Evolutionary conservation across 2,329 filamentous ascomycete genomes (phyloP), one percentile per base, ranked within the genome.

Genomic region (Zymoseptoria pseudotritici): DNA sequence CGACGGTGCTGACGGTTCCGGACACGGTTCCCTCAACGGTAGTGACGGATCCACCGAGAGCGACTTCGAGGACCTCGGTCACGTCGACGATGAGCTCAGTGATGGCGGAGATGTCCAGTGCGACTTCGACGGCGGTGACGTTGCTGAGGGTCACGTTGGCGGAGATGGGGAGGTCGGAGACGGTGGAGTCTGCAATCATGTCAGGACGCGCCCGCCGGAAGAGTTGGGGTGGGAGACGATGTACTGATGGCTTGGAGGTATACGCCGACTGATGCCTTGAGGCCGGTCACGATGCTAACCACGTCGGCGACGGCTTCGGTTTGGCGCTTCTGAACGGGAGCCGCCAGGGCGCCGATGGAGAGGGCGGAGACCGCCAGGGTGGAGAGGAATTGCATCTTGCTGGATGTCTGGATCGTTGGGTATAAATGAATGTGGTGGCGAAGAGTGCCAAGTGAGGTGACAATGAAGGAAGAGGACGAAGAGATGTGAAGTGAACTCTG

Each of bases 351-450:
- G 50, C 57, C 58, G 50, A 56, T 51, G 56, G 62, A 56, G 42
- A 66, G 55, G 57, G 62, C 64, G 59, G 60, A 57, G 49, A 63
- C 49, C 42, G 64, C 61, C 54, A 66, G 52, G 58, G 62, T 56
- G 50, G 61, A 61, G 58, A 61, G n/a, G 52, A 53, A 53, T 60
- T 62, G 62, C 64, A 66, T 66, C 49, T 66, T 55, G 59, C 52
- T 60, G 60, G 53, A 57, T 55, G 53, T 46, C 50, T 55, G 29
- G 42, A 13, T 62, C 36, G 54, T 54, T 58, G 50, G 42, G 50
- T 54, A 56, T 54, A 57, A 65, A 61, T 58, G 63, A 65, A 53
- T 29, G 63, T 65, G 61, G 61, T 58, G 63, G 58, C 56, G 58
- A 57, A 59, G 60, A 61, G 60, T 24, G 22, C 49, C 19, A 55